A percentile compares a stretch with the other conserved stretches of the same genome.
Conservation (phyloP, 129 eudicot species). For the Lactuca sativa region DNA sequence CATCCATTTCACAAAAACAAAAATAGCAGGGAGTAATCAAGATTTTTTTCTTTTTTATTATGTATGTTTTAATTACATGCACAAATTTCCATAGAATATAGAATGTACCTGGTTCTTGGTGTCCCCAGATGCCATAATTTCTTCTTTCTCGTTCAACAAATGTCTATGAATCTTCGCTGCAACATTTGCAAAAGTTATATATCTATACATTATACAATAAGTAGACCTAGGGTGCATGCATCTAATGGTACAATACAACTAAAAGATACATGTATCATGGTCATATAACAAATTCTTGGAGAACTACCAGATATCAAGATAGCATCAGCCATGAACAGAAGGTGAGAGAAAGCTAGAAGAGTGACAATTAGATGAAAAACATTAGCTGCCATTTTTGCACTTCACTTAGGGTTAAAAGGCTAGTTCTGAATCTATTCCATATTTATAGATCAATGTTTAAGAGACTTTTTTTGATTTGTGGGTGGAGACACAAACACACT, state of each 20-base stretch:
- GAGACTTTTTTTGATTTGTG: constrained; percentile 36
- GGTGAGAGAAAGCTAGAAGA: constrained; percentile 40
- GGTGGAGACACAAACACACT: constrained; percentile 49
- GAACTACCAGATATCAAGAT: constrained; percentile 37
- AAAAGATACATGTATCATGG: background rate
- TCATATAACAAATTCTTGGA: background rate
- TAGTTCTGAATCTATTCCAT: constrained; percentile 20
- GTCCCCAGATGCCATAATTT: constrained; percentile 20
- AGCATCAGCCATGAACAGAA: constrained; percentile 32
- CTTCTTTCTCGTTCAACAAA: constrained; percentile 34
- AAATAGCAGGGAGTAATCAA: background rate
- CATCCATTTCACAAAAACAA: constrained; percentile 19
- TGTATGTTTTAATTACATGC: constrained; percentile 2
- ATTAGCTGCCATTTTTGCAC: constrained; percentile 35
- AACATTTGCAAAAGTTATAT: background rate
- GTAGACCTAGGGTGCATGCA: constrained; percentile 8
- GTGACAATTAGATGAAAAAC: constrained; percentile 37
- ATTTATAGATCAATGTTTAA: constrained; percentile 37
- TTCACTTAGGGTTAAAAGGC: constrained; percentile 22
- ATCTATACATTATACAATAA: constrained; percentile 8
- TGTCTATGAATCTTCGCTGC: constrained; percentile 32
- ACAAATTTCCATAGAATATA: constrained; percentile 7
- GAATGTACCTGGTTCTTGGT: constrained; percentile 35
- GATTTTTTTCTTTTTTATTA: background rate
- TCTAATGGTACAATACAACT: background rate